These are phyloP conservation scores for Pholiota microspora DNA, from an alignment of 768 basidiomycete genomes.

Conservation along the genomic window DNA sequence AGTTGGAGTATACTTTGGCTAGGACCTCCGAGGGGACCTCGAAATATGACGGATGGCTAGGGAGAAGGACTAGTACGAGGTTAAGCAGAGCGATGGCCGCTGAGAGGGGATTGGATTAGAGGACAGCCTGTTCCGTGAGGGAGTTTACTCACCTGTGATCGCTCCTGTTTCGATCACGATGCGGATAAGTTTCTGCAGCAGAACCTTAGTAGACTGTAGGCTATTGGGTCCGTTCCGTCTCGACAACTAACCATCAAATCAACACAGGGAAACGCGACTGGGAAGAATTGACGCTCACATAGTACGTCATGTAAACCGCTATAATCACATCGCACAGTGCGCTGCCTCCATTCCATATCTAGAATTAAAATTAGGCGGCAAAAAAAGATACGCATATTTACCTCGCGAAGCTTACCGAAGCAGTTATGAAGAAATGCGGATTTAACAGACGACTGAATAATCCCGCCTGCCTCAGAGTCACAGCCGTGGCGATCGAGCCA, in stretches of 20 bases:
- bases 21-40: conserved; percentile 10
- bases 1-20: conserved; percentile 18
- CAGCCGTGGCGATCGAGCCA: conserved; percentile 10
- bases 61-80: conserved; percentile 9
- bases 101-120: too few species aligned
- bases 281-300: conserved; percentile 3
- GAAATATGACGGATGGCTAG: conserved; percentile 10
- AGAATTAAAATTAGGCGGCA: not conserved
- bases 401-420: conserved; percentile 5
- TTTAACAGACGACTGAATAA: conserved; percentile 8
- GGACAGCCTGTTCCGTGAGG: not conserved
- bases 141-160: conserved; percentile 10
- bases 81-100: conserved; percentile 16
- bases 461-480: conserved; percentile 7
- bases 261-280: not conserved
- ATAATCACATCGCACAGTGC: conserved; percentile 19
- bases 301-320: conserved; percentile 19
- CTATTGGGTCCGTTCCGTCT: not conserved
- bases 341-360: conserved; percentile 21
- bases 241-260: not conserved
- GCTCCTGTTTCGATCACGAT: conserved; percentile 17
- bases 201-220: conserved; percentile 2
- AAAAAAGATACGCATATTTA: not conserved
- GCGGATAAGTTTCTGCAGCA: conserved; percentile 9
- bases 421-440: conserved; percentile 5